A percentile compares a stretch with the other conserved stretches of the same genome.
Evolutionary conservation across 2,329 filamentous ascomycete genomes (phyloP).

Genomic region (Penicillium sp.): DNA sequence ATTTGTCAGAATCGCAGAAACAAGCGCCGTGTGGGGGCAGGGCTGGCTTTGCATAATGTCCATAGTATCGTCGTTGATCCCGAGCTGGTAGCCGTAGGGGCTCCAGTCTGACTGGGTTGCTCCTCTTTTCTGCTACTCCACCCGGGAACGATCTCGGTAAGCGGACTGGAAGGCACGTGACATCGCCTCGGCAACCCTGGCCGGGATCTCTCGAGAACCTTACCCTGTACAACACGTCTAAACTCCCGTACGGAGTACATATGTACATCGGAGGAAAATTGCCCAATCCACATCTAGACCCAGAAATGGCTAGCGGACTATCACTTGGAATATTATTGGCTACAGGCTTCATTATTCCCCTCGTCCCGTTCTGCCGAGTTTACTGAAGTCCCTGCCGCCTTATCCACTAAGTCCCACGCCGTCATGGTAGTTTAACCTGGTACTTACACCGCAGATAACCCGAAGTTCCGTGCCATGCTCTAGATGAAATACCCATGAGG

Average conservation of each 20-base stretch:
- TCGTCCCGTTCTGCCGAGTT: slow-evolving; percentile 3
- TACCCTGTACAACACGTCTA: not conserved
- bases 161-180: slow-evolving; percentile 30
- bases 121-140: not conserved
- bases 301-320: not conserved
- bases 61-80: slow-evolving; percentile 27
- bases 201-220: slow-evolving; percentile 19
- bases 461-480: slow-evolving; percentile 7
- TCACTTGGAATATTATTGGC: not conserved
- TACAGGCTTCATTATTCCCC: not conserved
- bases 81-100: slow-evolving; percentile 14
- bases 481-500: not conserved
- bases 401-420: slow-evolving; percentile 1
- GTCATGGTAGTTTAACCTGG: slow-evolving; percentile 15
- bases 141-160: slow-evolving; percentile 30
- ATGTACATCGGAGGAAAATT: not conserved
- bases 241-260: not conserved
- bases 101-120: not conserved
- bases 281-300: not conserved
- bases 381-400: not conserved
- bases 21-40: slow-evolving; percentile 11
- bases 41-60: not conserved
- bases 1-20: slow-evolving; percentile 6
- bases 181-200: slow-evolving; percentile 13
- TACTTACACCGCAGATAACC: slow-evolving; percentile 11